These are phyloP conservation scores for Pistacia integerrima DNA, from an alignment of 345 rosid species.

Conservation along the genomic window DNA sequence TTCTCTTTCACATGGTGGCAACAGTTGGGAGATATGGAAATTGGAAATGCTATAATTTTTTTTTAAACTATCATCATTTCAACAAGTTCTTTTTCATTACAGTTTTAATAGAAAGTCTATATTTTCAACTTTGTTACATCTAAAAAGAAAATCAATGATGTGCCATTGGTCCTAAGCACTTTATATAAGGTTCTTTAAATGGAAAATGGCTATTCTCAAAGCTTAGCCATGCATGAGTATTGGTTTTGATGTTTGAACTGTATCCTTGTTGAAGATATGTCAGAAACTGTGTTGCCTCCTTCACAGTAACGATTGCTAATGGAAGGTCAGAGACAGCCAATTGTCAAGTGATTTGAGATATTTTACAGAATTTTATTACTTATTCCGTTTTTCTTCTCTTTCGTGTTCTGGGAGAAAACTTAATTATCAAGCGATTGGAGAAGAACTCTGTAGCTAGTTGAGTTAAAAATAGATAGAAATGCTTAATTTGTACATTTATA, in stretches of 20 bases:
- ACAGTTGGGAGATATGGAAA: too few relatives aligned
- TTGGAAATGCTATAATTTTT: too few relatives aligned
- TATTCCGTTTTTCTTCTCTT: neutral
- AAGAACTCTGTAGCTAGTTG: neutral
- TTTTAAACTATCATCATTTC: too few relatives aligned
- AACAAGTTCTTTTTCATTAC: too few relatives aligned
- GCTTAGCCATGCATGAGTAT: neutral
- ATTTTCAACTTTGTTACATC: too few relatives aligned
- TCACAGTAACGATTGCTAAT: too few relatives aligned
- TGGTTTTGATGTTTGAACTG: neutral
- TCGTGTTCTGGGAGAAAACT: constrained; percentile 1
- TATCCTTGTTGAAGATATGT: neutral
- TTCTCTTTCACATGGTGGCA: too few relatives aligned
- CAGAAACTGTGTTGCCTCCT: neutral
- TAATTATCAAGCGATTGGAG: neutral
- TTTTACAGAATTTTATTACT: neutral
- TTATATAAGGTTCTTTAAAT: neutral
- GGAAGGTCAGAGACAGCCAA: neutral
- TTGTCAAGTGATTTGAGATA: neutral
- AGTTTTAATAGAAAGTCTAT: too few relatives aligned
- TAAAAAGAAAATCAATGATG: too few relatives aligned
- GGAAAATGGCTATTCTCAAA: neutral
- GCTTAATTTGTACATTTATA: neutral
- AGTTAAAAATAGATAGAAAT: neutral
- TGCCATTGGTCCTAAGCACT: too few relatives aligned